A percentile compares a stretch with the other conserved stretches of the same genome.
These are phyloP conservation scores for Chlamydomonas sphaeroides DNA, from an alignment of 139 green algal species.

Conservation along the genomic window DNA sequence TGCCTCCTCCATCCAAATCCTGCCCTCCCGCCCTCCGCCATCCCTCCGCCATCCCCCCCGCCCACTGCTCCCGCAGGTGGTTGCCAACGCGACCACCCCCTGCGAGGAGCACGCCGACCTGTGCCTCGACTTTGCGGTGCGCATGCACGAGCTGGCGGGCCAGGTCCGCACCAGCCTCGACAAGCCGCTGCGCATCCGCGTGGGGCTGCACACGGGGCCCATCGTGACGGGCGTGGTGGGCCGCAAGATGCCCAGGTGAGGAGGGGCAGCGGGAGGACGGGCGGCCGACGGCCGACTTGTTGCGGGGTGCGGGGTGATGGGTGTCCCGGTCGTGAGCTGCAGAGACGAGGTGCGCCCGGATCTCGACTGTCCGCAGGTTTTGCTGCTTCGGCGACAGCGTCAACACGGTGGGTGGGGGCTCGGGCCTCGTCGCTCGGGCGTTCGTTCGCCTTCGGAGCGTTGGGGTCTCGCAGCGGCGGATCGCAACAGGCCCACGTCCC, in stretches of 20 bases:
- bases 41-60: not conserved
- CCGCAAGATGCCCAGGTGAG: slow-evolving; percentile 42
- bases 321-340: too few species aligned
- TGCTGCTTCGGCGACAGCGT: slow-evolving; percentile 51
- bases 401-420: not conserved
- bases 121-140: slow-evolving; percentile 18
- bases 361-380: too few species aligned
- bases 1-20: too few species aligned
- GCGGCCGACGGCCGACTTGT: too few species aligned
- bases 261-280: too few species aligned
- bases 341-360: too few species aligned
- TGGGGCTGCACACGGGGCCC: slow-evolving; percentile 32
- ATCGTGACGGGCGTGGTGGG: slow-evolving; percentile 54
- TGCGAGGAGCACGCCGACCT: slow-evolving; percentile 7
- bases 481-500: too few species aligned
- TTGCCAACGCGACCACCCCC: not conserved
- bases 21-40: not conserved
- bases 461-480: too few species aligned
- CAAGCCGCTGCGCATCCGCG: slow-evolving; percentile 23
- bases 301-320: too few species aligned
- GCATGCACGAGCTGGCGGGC: slow-evolving; percentile 14
- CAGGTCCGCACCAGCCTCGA: slow-evolving; percentile 11
- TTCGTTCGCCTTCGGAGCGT: too few species aligned
- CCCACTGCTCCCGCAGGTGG: slow-evolving; percentile 18
- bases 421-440: too few species aligned